Evolutionary conservation across 1,139 yeast species (phyloP).

Genomic region (Kurtzmaniella natalensis): DNA sequence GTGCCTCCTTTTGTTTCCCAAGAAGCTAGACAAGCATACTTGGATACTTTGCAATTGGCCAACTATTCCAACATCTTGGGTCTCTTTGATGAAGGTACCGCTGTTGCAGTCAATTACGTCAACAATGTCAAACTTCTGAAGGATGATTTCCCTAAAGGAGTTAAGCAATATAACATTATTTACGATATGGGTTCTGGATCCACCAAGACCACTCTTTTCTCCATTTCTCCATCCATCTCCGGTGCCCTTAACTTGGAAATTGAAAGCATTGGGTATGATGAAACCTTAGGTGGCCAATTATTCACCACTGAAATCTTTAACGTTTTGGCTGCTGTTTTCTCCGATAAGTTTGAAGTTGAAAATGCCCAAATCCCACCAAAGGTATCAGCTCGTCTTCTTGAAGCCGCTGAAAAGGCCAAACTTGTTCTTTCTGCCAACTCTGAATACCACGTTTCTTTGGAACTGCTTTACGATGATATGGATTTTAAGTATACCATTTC

Average conservation of each 20-base stretch:
- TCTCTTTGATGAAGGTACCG: constrained; percentile 83
- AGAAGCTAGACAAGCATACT: constrained; percentile 64
- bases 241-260: constrained; percentile 49
- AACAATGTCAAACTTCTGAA: constrained; percentile 43
- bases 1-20: constrained; percentile 71
- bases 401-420: constrained; percentile 85
- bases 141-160: constrained; percentile 28
- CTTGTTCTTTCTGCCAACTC: constrained; percentile 79
- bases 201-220: constrained; percentile 78
- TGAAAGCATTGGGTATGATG: constrained; percentile 69
- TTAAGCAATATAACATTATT: constrained; percentile 60
- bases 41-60: constrained; percentile 71
- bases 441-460: constrained; percentile 71
- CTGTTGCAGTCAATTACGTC: constrained; percentile 79
- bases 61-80: constrained; percentile 58
- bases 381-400: constrained; percentile 64
- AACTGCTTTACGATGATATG: constrained; percentile 61
- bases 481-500: constrained; percentile 68
- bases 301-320: constrained; percentile 65
- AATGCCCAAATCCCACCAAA: constrained; percentile 42
- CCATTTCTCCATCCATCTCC: constrained; percentile 47
- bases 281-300: constrained; percentile 66
- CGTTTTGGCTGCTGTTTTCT: constrained; percentile 55
- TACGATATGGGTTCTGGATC: constrained; percentile 95
- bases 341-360: constrained; percentile 35